Evolutionary conservation across 768 basidiomycete genomes (phyloP).

Genomic region (Gymnopilus junonius): DNA sequence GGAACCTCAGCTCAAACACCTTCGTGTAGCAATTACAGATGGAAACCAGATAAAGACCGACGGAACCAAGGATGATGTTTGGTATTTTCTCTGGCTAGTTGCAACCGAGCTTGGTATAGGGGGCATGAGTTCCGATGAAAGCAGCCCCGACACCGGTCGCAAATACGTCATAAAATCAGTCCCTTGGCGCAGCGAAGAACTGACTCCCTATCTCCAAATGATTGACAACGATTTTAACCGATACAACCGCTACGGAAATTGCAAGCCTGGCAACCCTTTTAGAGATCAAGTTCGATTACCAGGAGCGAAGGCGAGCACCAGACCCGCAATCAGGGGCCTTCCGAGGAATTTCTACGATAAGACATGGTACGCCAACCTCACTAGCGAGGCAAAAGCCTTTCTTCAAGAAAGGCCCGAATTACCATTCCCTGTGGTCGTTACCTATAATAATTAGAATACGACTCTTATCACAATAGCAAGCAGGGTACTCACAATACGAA

Average conservation of each 20-base stretch:
- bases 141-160: background rate
- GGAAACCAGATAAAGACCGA: background rate
- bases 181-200: background rate
- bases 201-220: conserved; percentile 6
- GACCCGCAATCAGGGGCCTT: conserved; percentile 1
- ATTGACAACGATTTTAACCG: conserved; percentile 8
- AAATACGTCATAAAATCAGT: background rate
- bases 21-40: background rate
- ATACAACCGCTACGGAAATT: conserved; percentile 4
- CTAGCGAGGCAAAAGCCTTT: background rate
- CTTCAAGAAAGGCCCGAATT: background rate
- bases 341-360: conserved; percentile 12
- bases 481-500: too few relatives aligned
- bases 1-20: background rate
- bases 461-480: too few relatives aligned
- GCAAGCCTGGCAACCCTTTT: conserved; percentile 1
- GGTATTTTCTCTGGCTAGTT: conserved; percentile 5
- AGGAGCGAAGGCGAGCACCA: background rate
- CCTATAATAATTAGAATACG: background rate
- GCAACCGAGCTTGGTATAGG: background rate
- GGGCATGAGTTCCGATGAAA: conserved; percentile 8
- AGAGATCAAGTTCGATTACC: background rate
- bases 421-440: background rate
- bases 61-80: conserved; percentile 1
- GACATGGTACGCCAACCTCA: conserved; percentile 6